These are phyloP conservation scores for Nigrospora oryzae DNA, from an alignment of 2,329 filamentous ascomycete genomes.

Conservation along the genomic window DNA sequence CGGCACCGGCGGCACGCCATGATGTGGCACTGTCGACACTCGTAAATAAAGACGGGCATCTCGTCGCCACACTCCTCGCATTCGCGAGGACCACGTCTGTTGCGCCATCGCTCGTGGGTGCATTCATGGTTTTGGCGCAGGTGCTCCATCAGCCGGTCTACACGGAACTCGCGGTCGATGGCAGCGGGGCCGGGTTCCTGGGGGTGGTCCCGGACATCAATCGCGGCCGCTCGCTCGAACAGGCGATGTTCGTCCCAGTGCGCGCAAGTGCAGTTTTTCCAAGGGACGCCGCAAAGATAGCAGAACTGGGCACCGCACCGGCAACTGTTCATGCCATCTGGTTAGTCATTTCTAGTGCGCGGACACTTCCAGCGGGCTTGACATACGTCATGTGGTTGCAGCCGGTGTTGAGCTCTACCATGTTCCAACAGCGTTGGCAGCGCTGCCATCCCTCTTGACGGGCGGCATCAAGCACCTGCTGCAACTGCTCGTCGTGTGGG, in stretches of 20 bases:
- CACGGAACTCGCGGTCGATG: neutral
- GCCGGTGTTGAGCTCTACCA: conserved; percentile 41
- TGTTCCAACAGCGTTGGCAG: conserved; percentile 32
- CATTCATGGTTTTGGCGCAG: conserved; percentile 31
- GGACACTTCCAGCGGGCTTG: neutral
- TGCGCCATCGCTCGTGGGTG: conserved; percentile 24
- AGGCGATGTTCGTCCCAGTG: conserved; percentile 29
- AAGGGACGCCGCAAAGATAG: conserved; percentile 32
- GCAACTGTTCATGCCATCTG: conserved; percentile 25
- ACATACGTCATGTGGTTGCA: conserved; percentile 51
- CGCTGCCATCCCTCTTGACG: conserved; percentile 38
- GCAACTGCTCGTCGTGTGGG: conserved; percentile 28
- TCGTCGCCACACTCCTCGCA: conserved; percentile 14
- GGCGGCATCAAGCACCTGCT: conserved; percentile 31
- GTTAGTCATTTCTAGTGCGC: too few species aligned
- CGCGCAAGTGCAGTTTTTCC: conserved; percentile 29
- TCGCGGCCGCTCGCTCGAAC: conserved; percentile 18
- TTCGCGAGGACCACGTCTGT: neutral
- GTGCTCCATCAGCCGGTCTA: conserved; percentile 13
- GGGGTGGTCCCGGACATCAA: conserved; percentile 18
- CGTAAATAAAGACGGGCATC: conserved; percentile 33
- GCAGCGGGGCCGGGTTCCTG: neutral
- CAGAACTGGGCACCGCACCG: conserved; percentile 39
- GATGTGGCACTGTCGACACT: conserved; percentile 35
- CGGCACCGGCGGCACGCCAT: conserved; percentile 37